Base-by-base conservation (phyloP, 805 yeast species). In the Huiozyma naganishii region DNA sequence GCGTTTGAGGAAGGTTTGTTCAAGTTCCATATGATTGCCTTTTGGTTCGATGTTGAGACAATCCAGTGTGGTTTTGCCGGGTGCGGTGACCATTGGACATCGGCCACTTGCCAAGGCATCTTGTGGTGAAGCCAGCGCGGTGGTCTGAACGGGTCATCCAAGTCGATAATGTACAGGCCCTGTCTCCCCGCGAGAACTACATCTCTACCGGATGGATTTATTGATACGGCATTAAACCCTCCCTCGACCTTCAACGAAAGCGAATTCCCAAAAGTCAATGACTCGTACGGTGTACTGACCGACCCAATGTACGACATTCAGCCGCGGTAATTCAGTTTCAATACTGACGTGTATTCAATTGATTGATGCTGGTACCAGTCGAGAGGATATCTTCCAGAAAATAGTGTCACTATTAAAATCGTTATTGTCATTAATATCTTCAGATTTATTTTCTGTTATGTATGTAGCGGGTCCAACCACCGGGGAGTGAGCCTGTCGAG, bases 61-160 rank as follows among this genome's bases (percentile, higher is more conserved):
- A 92, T 86, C 95, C 97, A 89, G 6, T 82, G 71, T 1, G 95
- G 90, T 51, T 84, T 85, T 1, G 80, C 72, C 6, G 74, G 70
- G 58, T 92, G 97, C 0, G 97, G 96, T 2, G 94, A 85, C 97
- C 98, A 92, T 62, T 92, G 97, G 1, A 90, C 97, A 60, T 90
- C 97, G 0, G 98, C 96, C 3, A 92, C 98, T 61, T 92, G 97
- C 97, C 97, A 92, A 0, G 95, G 79, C 0, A 97, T 90, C 32
- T 79, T 72, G 57, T 92, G 96, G 44, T 80, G 94, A 11, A 92
- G 73, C 89, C 94, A 87, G 46, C 98, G 69, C 0, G 98, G 98
- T 0, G 95, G 88, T 0, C 90, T 77, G 63, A 86, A 90, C 1
- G 97, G 98, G 60, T 92, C 96, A 55, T 90, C 95, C 36, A 92